These are phyloP conservation scores for Acanthamoeba culbertsoni DNA, from an alignment of 208 protist genomes.

Conservation along the genomic window DNA sequence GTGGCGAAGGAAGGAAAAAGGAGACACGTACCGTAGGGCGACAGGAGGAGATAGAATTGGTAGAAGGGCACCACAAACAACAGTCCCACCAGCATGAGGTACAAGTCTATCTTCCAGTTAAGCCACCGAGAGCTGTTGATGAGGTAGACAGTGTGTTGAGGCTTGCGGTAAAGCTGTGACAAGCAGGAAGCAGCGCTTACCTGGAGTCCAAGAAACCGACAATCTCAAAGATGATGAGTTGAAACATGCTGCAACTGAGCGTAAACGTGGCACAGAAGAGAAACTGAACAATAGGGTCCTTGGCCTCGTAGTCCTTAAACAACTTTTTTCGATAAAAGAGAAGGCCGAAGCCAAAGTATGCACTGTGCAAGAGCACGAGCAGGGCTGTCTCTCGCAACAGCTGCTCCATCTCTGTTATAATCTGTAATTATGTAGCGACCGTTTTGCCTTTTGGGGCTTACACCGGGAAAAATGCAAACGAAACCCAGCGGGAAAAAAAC, in stretches of 20 bases:
- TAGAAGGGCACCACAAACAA: constrained; percentile 54
- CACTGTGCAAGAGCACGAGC: not conserved
- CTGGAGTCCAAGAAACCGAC: not conserved
- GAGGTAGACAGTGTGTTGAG: not conserved
- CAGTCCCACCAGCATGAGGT: constrained; percentile 28
- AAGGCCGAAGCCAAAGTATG: constrained; percentile 11
- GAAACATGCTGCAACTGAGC: constrained; percentile 56
- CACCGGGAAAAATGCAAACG: not conserved
- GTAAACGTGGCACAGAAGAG: constrained; percentile 40
- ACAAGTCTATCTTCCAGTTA: constrained; percentile 63
- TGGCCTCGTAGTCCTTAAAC: constrained; percentile 63
- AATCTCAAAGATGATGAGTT: constrained; percentile 65
- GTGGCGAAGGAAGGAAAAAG: not conserved
- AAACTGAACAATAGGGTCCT: constrained; percentile 53
- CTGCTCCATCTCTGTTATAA: not conserved
- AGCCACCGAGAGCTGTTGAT: constrained; percentile 8
- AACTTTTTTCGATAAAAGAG: constrained; percentile 60
- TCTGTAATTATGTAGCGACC: not conserved
- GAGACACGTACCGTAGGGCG: not conserved
- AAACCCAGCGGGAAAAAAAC: not conserved
- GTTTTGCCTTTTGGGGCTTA: not conserved
- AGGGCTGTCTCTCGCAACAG: not conserved
- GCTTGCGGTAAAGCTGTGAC: no score
- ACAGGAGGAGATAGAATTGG: constrained; percentile 59
- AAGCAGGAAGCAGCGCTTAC: not conserved